These are phyloP conservation scores for Clarkia xantiana DNA, from an alignment of 345 rosid species.

Conservation along the genomic window DNA sequence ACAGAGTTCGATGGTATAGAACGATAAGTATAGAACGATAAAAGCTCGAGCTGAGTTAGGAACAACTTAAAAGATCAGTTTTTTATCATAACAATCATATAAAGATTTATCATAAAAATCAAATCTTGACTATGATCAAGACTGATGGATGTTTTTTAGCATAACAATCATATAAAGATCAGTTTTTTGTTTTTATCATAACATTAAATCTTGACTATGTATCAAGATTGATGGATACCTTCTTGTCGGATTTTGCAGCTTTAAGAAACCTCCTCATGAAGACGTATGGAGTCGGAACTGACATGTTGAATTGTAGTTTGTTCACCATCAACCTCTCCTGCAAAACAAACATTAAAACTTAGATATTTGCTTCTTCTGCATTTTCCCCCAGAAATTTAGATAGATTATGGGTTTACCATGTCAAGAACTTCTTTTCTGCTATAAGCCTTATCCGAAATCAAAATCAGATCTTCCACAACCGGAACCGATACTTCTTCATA, in stretches of 20 bases:
- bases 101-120: too few species aligned
- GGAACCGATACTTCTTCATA: conserved; percentile 96
- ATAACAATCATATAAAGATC: too few species aligned
- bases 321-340: conserved; percentile 82
- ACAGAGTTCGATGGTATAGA: conserved; percentile 43
- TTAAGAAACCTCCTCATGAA: conserved; percentile 85
- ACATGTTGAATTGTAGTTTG: conserved; percentile 55
- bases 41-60: conserved; percentile 18
- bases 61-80: too few species aligned
- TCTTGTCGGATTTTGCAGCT: conserved; percentile 69
- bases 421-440: conserved; percentile 73
- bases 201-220: too few species aligned
- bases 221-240: conserved; percentile 24
- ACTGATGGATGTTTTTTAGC: not conserved
- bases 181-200: not conserved
- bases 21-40: conserved; percentile 15
- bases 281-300: conserved; percentile 77
- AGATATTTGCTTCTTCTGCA: too few species aligned
- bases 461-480: conserved; percentile 74
- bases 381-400: too few species aligned
- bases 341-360: conserved; percentile 2
- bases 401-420: conserved; percentile 73
- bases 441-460: conserved; percentile 83
- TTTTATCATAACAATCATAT: too few species aligned
- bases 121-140: not conserved